Conservation (phyloP, 2,329 filamentous ascomycete genomes). For the Helminthosporium solani region DNA sequence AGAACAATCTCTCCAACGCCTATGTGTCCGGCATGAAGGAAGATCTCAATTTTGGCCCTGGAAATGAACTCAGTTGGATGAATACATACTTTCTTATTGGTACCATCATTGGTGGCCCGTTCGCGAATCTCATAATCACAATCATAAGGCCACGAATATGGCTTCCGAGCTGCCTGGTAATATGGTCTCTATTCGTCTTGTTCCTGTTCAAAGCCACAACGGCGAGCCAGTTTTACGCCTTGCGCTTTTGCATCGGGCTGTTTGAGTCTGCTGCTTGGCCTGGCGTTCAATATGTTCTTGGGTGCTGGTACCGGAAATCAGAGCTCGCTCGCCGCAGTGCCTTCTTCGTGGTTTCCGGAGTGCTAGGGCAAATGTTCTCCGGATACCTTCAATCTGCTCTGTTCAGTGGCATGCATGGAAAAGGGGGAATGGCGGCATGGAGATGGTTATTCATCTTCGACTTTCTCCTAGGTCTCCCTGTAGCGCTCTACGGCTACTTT, state of each 20-base stretch:
- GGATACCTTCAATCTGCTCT: slow-evolving; percentile 62
- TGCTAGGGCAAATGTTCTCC: slow-evolving; percentile 62
- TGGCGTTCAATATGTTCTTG: slow-evolving; percentile 60
- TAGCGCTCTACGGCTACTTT: slow-evolving; percentile 40
- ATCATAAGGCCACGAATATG: slow-evolving; percentile 4
- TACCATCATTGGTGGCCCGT: slow-evolving; percentile 10
- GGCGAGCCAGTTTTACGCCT: slow-evolving; percentile 3
- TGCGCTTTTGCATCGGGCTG: slow-evolving; percentile 5
- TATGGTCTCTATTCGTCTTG: slow-evolving; percentile 5
- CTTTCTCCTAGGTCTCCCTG: slow-evolving; percentile 42
- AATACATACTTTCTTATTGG: slow-evolving; percentile 41
- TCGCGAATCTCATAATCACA: slow-evolving; percentile 8
- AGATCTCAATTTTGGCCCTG: slow-evolving; percentile 25
- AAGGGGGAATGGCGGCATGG: slow-evolving; percentile 57
- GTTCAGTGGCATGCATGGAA: slow-evolving; percentile 48
- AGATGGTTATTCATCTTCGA: slow-evolving; percentile 49
- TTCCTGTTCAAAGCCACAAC: slow-evolving; percentile 6
- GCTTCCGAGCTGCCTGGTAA: slow-evolving; percentile 4
- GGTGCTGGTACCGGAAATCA: slow-evolving; percentile 61
- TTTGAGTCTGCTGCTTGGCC: slow-evolving; percentile 6
- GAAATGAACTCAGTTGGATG: slow-evolving; percentile 54
- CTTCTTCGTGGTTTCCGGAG: slow-evolving; percentile 61
- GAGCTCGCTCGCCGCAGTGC: slow-evolving; percentile 63
- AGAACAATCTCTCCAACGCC: slow-evolving; percentile 42
- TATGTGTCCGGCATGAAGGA: slow-evolving; percentile 24